Evolutionary conservation across 148 eudicot genomes (phyloP), one percentile per base, ranked within the genome.

Genomic region (Hydrangea macrophylla): DNA sequence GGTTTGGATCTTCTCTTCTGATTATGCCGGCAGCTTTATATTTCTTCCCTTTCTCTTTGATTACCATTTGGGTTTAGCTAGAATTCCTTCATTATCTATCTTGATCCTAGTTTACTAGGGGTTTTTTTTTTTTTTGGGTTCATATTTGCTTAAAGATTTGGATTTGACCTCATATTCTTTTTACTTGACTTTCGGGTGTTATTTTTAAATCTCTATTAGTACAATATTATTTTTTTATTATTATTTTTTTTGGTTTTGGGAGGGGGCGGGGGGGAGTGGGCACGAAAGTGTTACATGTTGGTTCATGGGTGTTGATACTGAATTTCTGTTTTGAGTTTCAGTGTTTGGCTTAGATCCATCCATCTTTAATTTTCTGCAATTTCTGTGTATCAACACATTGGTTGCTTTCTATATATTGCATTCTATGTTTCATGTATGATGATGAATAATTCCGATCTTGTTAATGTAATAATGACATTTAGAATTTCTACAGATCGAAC

Each of bases 401-500:
- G 57, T 57, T 58, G 2, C 20, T 33, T 60, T 28, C 31, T 67
- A 26, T 39, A 40, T 55, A 25, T 28, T 30, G 37, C 17, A 24
- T 51, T 70, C 18, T 65, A 20, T 17, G n/a, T 35, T 3, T 3
- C 8, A 4, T 35, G 8, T 35, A 35, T 18, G 17, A 2, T 48
- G n/a, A 7, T 15, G 6, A 48, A 15, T 15, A 30, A 65, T 22
- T 27, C 23, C 17, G 40, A 45, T 53, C 42, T 42, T 68, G 44
- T 45, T 45, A 6, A n/a, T 5, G 22, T 3, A 7, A 1, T 44
- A 25, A 57, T 64, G 61, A 73, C 32, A 35, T 32, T 58, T 58
- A 57, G 66, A 60, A 74, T 22, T 53, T 86, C 68, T 26, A 69
- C 76, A 90, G 96, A 87, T 87, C 98, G 64, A 80, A 86, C 51